A percentile compares a stretch with the other conserved stretches of the same genome.
Conservation (phyloP, 2,329 filamentous ascomycete species). For the Acarospora socialis region DNA sequence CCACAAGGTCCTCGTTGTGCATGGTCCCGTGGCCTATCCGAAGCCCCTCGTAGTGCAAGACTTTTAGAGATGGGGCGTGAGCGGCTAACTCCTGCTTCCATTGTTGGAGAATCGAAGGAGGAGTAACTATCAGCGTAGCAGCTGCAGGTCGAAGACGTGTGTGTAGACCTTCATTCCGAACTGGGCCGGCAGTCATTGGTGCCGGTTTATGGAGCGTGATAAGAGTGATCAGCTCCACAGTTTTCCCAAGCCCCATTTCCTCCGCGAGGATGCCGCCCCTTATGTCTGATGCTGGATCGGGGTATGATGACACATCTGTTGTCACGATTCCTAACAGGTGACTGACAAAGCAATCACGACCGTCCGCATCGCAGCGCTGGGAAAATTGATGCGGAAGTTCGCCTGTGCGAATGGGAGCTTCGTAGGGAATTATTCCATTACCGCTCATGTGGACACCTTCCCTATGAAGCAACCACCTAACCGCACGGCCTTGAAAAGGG, state of each 20-base stretch:
- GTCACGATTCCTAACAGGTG: constrained; percentile 27
- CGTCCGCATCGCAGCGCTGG: constrained; percentile 24
- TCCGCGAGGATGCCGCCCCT: constrained; percentile 35
- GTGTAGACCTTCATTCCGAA: constrained; percentile 19
- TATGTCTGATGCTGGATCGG: constrained; percentile 18
- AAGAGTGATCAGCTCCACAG: constrained; percentile 33
- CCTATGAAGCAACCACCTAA: constrained; percentile 31
- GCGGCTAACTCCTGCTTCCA: constrained; percentile 46
- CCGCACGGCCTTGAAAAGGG: constrained; percentile 33
- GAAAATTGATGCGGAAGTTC: constrained; percentile 27
- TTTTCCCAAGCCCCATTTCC: constrained; percentile 38
- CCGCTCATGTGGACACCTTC: constrained; percentile 23
- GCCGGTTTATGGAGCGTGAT: constrained; percentile 27
- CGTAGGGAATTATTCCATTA: constrained; percentile 12
- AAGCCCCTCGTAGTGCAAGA: constrained; percentile 44
- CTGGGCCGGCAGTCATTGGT: constrained; percentile 9
- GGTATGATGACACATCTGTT: constrained; percentile 22
- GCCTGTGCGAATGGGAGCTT: constrained; percentile 9
- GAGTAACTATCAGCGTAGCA: constrained; percentile 50
- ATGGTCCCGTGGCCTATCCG: constrained; percentile 21
- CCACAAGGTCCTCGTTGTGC: constrained; percentile 27
- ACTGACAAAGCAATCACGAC: constrained; percentile 26
- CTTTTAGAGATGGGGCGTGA: constrained; percentile 42
- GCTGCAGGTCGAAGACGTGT: too few relatives aligned
- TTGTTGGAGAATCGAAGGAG: constrained; percentile 45